Percentiles rank a stretch among this genome's conserved stretches.
phyloP scores from a whole-genome alignment of 2,329 filamentous ascomycete genomes.

The Ceratocystis papillata region DNA sequence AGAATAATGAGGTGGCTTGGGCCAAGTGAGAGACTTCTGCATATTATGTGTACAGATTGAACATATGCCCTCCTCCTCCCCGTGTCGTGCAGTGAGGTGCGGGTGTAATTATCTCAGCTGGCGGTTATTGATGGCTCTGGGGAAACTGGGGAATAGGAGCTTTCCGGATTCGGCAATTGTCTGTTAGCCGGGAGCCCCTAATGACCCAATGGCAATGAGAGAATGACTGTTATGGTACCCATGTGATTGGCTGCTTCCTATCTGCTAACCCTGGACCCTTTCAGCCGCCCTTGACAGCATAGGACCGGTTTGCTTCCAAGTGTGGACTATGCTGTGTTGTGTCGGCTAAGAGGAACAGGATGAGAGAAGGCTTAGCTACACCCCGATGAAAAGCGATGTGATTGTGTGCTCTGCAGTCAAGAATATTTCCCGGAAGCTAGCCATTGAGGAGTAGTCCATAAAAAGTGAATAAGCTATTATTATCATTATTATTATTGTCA shows the following conservation, averaged over 20 bases:
- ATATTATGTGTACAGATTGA: too few species aligned
- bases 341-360: constrained; percentile 16
- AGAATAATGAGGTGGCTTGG: too few species aligned
- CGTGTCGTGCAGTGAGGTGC: too few species aligned
- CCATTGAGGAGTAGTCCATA: too few species aligned
- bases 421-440: constrained; percentile 21
- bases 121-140: not conserved
- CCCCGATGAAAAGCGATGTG: not conserved
- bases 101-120: not conserved
- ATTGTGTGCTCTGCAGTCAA: not conserved
- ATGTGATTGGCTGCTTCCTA: constrained; percentile 2
- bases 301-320: not conserved
- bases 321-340: too few species aligned
- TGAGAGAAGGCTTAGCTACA: not conserved
- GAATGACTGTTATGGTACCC: not conserved
- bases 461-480: too few species aligned
- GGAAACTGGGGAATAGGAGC: constrained; percentile 14
- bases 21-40: too few species aligned
- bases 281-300: not conserved
- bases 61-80: too few species aligned
- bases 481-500: too few species aligned
- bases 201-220: constrained; percentile 13
- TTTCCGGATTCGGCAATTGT: constrained; percentile 17
- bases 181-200: constrained; percentile 24
- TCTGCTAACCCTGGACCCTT: not conserved